Conservation (phyloP, 2,329 filamentous ascomycete genomes). For the Zymoseptoria tritici region DNA sequence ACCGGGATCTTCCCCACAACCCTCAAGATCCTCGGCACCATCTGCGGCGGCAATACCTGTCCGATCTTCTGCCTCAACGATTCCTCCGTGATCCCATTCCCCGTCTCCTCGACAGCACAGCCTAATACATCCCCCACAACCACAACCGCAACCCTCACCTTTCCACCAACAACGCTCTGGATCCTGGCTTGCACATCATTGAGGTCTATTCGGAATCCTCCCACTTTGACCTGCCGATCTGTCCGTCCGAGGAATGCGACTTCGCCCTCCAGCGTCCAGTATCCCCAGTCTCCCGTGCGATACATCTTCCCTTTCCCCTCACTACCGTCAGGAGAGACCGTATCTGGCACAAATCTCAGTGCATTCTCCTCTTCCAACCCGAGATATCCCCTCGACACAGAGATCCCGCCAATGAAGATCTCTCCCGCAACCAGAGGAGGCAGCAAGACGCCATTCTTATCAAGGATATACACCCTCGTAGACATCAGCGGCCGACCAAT, state of each 20-base stretch:
- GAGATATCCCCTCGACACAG: not conserved
- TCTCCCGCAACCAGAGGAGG: slow-evolving; percentile 3
- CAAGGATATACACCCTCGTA: slow-evolving; percentile 1
- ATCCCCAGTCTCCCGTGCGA: slow-evolving; percentile 3
- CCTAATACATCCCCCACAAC: slow-evolving; percentile 1
- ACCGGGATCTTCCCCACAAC: not conserved
- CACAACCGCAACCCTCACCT: not conserved
- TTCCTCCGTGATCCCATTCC: not conserved
- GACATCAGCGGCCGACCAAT: slow-evolving; percentile 1
- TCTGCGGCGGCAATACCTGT: not conserved
- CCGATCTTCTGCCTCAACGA: not conserved
- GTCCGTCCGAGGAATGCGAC: slow-evolving; percentile 1
- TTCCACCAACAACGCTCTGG: not conserved
- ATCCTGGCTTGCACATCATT: slow-evolving; percentile 3
- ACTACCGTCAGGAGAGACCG: not conserved
- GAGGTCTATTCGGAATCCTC: slow-evolving; percentile 1
- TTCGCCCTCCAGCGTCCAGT: slow-evolving; percentile 1
- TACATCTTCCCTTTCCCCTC: not conserved
- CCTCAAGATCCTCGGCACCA: not conserved
- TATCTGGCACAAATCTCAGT: not conserved
- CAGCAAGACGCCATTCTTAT: not conserved
- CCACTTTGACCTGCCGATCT: slow-evolving; percentile 1
- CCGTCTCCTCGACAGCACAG: not conserved
- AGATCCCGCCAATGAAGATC: not conserved
- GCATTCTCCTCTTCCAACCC: slow-evolving; percentile 1